phyloP scores from a whole-genome alignment of 208 protist species.

The Borovskyia barvae region DNA sequence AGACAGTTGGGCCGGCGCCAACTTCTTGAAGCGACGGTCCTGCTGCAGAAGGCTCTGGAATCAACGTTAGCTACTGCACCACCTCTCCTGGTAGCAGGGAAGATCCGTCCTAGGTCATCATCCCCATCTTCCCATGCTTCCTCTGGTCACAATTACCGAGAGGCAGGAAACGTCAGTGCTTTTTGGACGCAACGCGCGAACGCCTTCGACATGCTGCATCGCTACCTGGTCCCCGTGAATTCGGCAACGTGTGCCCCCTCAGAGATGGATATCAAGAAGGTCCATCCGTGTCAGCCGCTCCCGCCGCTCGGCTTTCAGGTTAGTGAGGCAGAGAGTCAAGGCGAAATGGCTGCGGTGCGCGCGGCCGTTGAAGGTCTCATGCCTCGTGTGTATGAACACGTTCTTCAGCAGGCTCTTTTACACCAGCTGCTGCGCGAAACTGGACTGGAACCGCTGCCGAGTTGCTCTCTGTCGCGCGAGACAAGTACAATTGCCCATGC shows the following conservation, averaged over 20 bases:
- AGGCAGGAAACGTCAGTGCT: no score
- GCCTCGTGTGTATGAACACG: slow-evolving; percentile 27
- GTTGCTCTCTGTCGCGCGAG: no score
- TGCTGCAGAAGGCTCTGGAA: slow-evolving; percentile 22
- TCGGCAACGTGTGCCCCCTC: neutral
- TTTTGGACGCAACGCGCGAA: slow-evolving; percentile 7
- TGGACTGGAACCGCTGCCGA: slow-evolving; percentile 12
- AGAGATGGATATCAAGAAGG: no score
- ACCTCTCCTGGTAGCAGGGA: neutral
- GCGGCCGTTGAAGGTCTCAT: slow-evolving; percentile 15
- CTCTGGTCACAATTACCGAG: no score
- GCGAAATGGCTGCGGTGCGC: slow-evolving; percentile 7
- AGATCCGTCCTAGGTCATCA: no score
- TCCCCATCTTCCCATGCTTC: no score
- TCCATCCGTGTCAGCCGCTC: neutral
- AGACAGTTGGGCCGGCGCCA: slow-evolving; percentile 10
- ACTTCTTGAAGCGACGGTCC: slow-evolving; percentile 11
- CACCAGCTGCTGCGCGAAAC: slow-evolving; percentile 19
- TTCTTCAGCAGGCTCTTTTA: slow-evolving; percentile 24
- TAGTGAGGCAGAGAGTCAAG: neutral
- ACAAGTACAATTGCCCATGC: no score
- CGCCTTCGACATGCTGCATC: slow-evolving; percentile 24
- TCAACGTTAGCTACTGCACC: slow-evolving; percentile 12
- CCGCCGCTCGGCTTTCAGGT: no score
- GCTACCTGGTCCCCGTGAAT: slow-evolving; percentile 10